Percentiles rank a stretch among this genome's conserved stretches.
phyloP scores from a whole-genome alignment of 2,329 filamentous ascomycete species.

The Cadophora sp. region DNA sequence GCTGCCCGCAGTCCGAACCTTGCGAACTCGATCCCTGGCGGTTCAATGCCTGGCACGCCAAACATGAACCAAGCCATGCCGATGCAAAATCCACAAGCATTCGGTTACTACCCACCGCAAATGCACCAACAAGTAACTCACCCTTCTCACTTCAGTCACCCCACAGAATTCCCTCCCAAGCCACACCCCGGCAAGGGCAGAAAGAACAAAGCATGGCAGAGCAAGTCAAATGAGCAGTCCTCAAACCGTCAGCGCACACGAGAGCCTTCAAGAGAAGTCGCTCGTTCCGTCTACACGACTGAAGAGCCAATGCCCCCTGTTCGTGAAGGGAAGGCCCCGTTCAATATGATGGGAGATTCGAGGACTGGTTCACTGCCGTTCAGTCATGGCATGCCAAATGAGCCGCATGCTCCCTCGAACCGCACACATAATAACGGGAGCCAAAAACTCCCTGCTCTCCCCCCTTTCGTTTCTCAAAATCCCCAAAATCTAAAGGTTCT shows the following conservation, averaged over 20 bases:
- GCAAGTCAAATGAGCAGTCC: slow-evolving; percentile 39
- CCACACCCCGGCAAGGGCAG: slow-evolving; percentile 26
- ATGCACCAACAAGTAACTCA: slow-evolving; percentile 59
- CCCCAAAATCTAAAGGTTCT: slow-evolving; percentile 39
- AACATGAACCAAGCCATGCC: slow-evolving; percentile 73
- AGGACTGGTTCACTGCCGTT: neutral
- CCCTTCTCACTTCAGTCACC: slow-evolving; percentile 47
- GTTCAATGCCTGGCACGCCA: slow-evolving; percentile 72
- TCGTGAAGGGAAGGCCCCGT: slow-evolving; percentile 34
- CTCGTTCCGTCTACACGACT: slow-evolving; percentile 34
- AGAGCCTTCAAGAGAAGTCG: slow-evolving; percentile 41
- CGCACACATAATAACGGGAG: slow-evolving; percentile 32
- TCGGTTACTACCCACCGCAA: slow-evolving; percentile 48
- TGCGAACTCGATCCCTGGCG: slow-evolving; percentile 69
- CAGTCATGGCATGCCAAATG: slow-evolving; percentile 2
- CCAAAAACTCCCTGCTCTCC: slow-evolving; percentile 28
- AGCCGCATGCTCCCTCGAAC: slow-evolving; percentile 32
- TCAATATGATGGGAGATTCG: slow-evolving; percentile 30
- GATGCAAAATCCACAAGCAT: slow-evolving; percentile 58
- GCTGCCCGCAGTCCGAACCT: slow-evolving; percentile 70
- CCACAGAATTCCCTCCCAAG: slow-evolving; percentile 7
- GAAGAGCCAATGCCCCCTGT: slow-evolving; percentile 30
- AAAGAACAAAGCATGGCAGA: slow-evolving; percentile 28
- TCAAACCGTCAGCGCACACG: slow-evolving; percentile 34
- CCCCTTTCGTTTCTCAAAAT: slow-evolving; percentile 33